Percentiles rank a stretch among this genome's conserved stretches.
Conservation (phyloP, 2,329 filamentous ascomycete species). For the Xylariaceae sp. region DNA sequence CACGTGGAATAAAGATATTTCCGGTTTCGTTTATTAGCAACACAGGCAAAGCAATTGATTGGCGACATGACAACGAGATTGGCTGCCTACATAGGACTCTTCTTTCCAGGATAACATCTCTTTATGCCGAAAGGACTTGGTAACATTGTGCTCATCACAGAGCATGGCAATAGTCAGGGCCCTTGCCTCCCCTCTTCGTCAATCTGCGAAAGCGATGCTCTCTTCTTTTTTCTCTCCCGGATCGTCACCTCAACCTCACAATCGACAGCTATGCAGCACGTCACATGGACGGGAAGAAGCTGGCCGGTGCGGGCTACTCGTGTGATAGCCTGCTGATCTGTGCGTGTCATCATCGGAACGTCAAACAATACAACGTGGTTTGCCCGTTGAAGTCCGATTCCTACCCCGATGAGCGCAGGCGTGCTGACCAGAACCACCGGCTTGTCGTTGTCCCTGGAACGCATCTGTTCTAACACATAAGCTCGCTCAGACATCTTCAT, state of each 20-base stretch:
- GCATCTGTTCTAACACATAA: not conserved
- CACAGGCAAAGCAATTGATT: too few species aligned
- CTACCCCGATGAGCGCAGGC: slow-evolving; percentile 1
- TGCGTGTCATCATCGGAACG: slow-evolving; percentile 1
- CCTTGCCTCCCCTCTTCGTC: too few species aligned
- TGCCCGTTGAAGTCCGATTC: not conserved
- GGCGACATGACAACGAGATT: too few species aligned
- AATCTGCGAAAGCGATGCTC: not conserved
- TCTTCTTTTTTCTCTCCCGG: slow-evolving; percentile 1
- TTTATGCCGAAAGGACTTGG: too few species aligned
- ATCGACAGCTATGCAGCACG: not conserved
- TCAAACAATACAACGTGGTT: not conserved
- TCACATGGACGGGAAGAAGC: not conserved
- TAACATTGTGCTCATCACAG: too few species aligned
- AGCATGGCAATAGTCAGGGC: too few species aligned
- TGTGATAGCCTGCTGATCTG: not conserved
- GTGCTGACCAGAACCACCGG: not conserved
- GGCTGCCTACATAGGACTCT: too few species aligned
- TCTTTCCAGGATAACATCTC: too few species aligned
- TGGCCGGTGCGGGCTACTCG: not conserved
- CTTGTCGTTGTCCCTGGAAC: not conserved
- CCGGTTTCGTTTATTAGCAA: too few species aligned
- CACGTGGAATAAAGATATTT: too few species aligned
- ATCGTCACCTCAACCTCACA: not conserved
- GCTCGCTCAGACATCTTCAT: not conserved